A percentile compares a stretch with the other conserved stretches of the same genome.
Evolutionary conservation across 1,139 yeast species (phyloP).

Genomic region (Martiniozyma asiatica): DNA sequence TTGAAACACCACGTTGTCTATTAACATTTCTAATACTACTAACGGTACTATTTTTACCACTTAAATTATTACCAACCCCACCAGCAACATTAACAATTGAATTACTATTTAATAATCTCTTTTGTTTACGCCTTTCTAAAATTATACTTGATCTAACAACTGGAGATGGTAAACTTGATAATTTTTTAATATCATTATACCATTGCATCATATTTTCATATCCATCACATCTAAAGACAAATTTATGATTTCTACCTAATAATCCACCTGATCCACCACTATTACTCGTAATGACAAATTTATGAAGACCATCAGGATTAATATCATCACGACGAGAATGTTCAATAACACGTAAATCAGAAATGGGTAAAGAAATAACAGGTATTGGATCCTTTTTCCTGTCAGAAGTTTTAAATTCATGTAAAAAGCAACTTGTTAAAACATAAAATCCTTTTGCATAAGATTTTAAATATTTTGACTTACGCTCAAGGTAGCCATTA

Average conservation of each 20-base stretch:
- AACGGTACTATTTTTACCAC: conserved; percentile 1
- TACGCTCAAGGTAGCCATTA: conserved; percentile 75
- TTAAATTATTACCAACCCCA: background rate
- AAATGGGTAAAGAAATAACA: conserved; percentile 71
- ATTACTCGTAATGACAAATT: conserved; percentile 70
- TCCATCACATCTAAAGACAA: conserved; percentile 82
- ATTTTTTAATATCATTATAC: conserved; percentile 63
- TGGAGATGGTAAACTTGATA: conserved; percentile 50
- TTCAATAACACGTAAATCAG: conserved; percentile 71
- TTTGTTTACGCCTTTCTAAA: conserved; percentile 21
- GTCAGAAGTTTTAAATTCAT: conserved; percentile 80
- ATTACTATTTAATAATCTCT: conserved; percentile 1
- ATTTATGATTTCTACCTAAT: conserved; percentile 71
- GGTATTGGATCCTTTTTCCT: conserved; percentile 79
- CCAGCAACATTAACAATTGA: too few relatives aligned
- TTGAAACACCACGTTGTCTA: conserved; percentile 9
- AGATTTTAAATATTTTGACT: conserved; percentile 82
- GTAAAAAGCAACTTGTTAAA: conserved; percentile 75
- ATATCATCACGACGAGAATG: conserved; percentile 65
- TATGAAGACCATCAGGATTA: conserved; percentile 47
- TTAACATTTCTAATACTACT: conserved; percentile 5
- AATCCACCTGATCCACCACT: conserved; percentile 39
- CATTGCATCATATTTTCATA: conserved; percentile 72
- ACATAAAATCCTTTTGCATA: conserved; percentile 89
- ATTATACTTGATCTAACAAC: conserved; percentile 33